Evolutionary conservation across 1,139 yeast genomes (phyloP).

Genomic region (Debaryomyces coudertii): DNA sequence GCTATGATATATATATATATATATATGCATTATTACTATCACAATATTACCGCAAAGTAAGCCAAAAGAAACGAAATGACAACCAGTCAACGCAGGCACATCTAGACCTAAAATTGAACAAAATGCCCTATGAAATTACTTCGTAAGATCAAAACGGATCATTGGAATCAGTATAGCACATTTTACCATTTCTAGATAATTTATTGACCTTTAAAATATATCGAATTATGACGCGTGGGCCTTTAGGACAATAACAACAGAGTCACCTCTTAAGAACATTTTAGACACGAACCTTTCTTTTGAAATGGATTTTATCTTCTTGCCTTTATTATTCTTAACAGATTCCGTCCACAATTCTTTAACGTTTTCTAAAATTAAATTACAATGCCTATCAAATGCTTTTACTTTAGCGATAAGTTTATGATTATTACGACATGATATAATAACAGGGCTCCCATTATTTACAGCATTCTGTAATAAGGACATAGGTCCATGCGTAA

Average conservation of each 20-base stretch:
- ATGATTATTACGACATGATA: slow-evolving; percentile 91
- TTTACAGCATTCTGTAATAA: slow-evolving; percentile 79
- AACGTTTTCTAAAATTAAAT: slow-evolving; percentile 89
- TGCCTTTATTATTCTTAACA: slow-evolving; percentile 65
- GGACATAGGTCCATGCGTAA: slow-evolving; percentile 88
- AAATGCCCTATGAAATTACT: neutral
- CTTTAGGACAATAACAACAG: slow-evolving; percentile 82
- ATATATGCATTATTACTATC: neutral
- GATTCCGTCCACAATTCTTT: slow-evolving; percentile 89
- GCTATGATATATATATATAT: neutral
- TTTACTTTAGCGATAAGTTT: slow-evolving; percentile 86
- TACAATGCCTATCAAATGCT: slow-evolving; percentile 96
- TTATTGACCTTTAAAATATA: neutral
- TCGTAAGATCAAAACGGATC: neutral
- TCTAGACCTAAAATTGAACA: neutral
- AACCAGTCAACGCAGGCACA: neutral
- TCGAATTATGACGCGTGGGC: slow-evolving; percentile 20
- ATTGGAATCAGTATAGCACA: neutral
- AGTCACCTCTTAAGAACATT: slow-evolving; percentile 92
- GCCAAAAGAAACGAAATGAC: neutral
- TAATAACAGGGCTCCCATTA: slow-evolving; percentile 74
- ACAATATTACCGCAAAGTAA: neutral
- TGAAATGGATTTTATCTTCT: slow-evolving; percentile 67
- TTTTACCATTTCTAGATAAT: neutral
- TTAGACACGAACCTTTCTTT: slow-evolving; percentile 88